A percentile compares a stretch with the other conserved stretches of the same genome.
phyloP scores from a whole-genome alignment of 495 filamentous ascomycete genomes.

The Aspergillus kassunensis region DNA sequence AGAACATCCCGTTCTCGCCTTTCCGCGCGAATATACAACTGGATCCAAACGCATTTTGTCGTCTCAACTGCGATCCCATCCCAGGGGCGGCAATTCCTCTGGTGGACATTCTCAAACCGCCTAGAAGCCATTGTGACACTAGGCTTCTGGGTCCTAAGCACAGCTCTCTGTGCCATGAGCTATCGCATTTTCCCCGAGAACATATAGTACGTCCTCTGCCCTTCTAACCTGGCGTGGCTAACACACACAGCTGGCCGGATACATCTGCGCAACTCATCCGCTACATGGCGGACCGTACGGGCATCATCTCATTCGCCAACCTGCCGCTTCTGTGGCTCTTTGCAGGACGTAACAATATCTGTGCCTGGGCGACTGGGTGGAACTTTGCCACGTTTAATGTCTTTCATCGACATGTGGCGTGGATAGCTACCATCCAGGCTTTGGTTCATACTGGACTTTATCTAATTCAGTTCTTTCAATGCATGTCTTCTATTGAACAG shows the following conservation, averaged over 20 bases:
- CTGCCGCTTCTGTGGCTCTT: constrained; percentile 51
- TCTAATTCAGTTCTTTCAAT: constrained; percentile 25
- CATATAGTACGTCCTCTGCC: constrained; percentile 31
- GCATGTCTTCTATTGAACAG: constrained; percentile 20
- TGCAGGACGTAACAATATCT: constrained; percentile 51
- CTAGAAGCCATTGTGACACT: constrained; percentile 35
- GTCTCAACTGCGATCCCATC: constrained; percentile 29
- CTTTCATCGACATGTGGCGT: constrained; percentile 55
- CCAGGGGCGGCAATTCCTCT: constrained; percentile 25
- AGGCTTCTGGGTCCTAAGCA: constrained; percentile 40
- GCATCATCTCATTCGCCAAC: constrained; percentile 49
- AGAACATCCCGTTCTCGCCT: not conserved
- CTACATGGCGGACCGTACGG: constrained; percentile 50
- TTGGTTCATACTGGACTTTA: constrained; percentile 41
- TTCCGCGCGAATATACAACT: constrained; percentile 15
- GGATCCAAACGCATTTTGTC: constrained; percentile 32
- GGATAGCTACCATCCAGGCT: constrained; percentile 50
- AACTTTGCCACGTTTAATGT: constrained; percentile 50
- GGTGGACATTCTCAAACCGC: constrained; percentile 39
- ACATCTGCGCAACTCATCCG: constrained; percentile 30
- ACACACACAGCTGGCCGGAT: constrained; percentile 32
- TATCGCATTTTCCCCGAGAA: constrained; percentile 36
- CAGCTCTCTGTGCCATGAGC: constrained; percentile 30
- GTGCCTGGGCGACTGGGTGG: constrained; percentile 54
- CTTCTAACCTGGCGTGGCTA: constrained; percentile 1